Evolutionary conservation across 2,329 filamentous ascomycete species (phyloP), one percentile per base, ranked within the genome.

Genomic region (Lasiodiplodia gonubiensis): DNA sequence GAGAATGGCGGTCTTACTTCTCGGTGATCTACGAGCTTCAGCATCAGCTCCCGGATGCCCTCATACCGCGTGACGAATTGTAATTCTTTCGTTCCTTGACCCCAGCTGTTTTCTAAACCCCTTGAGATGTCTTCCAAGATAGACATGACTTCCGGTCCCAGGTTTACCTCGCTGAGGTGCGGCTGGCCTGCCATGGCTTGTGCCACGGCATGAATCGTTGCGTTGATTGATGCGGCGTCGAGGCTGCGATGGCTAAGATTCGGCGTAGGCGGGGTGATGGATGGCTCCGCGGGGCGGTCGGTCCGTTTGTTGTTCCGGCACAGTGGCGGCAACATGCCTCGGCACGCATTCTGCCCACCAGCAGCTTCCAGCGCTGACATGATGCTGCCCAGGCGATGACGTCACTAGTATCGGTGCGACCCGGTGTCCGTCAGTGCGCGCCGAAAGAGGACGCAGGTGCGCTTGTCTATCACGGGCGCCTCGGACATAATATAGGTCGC

Each of bases 41-140:
- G 12, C 27, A 53, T 53, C 23, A 53, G 21, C n/a, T 53, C 51
- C 14, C 51, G 51, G 51, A 53, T 33, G 27, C 21, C 21, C 7
- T 53, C 51, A 11, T 53, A 30, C 12, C 23, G n/a, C 30, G 51
- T 53, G 25, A 53, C 51, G 27, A 53, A 30, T 25, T 53, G 25
- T 53, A 53, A 33, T 53, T 53, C 51, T 25, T 23, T 33, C 18
- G 51, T 53, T 33, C 51, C 51, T 23, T 30, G 25, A 53, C 33
- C 51, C 51, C 51, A 53, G 51, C 30, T 53, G 27, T 23, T 53
- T 53, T 53, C 51, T 27, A 53, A 16, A 16, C 25, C 51, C 51
- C 11, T 21, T 4, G 51, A 53, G 51, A 53, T 53, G 51, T 53
- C 51, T 33, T 53, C 25, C 16, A 53, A 27, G 30, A 53, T 16